These are phyloP conservation scores for Chrysoporthe cubensis DNA, from an alignment of 2,329 filamentous ascomycete genomes.

Conservation along the genomic window DNA sequence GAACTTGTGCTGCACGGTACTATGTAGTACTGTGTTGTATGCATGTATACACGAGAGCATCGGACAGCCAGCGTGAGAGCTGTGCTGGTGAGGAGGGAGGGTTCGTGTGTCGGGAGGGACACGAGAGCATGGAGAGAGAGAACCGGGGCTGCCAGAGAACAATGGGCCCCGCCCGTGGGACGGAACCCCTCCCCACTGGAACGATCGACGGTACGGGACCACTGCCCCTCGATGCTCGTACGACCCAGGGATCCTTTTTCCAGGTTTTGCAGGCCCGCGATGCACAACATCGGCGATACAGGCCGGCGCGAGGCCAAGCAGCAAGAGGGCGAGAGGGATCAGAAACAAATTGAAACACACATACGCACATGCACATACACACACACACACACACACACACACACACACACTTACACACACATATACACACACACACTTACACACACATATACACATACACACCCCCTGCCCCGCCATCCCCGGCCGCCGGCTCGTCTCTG, in stretches of 20 bases:
- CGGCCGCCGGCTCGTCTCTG: background rate
- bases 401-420: no score
- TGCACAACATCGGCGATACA: constrained; percentile 5
- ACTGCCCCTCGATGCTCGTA: background rate
- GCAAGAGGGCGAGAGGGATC: background rate
- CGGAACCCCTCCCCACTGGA: background rate
- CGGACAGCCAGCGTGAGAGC: no score
- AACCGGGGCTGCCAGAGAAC: background rate
- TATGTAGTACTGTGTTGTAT: no score
- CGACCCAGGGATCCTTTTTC: background rate
- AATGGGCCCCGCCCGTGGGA: background rate
- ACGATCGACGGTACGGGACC: background rate
- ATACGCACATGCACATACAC: no score
- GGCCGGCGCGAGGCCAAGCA: background rate
- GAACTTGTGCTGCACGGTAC: no score
- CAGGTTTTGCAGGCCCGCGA: background rate
- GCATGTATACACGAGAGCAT: no score
- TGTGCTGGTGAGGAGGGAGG: no score
- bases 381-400: no score
- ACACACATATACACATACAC: no score
- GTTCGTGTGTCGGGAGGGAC: background rate
- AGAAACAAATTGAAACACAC: constrained; percentile 6
- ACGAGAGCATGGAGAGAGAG: background rate
- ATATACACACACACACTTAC: no score
- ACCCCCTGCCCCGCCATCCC: no score